Evolutionary conservation across 2,329 filamentous ascomycete genomes (phyloP).

Genomic region (Aspergillus sp.): DNA sequence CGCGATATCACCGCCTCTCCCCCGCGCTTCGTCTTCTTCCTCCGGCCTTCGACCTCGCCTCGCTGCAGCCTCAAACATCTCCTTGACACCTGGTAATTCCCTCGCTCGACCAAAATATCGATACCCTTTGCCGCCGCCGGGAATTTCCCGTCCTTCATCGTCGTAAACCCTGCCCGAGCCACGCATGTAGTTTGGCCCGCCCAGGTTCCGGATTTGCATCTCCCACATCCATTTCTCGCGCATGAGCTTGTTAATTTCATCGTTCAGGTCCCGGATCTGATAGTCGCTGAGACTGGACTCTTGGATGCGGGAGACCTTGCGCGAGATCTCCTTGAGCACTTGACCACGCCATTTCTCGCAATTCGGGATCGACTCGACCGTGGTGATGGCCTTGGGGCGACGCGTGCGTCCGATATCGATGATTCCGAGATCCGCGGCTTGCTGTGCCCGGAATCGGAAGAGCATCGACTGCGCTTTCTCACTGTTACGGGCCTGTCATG

Average conservation of each 20-base stretch:
- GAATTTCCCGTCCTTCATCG: slow-evolving; percentile 67
- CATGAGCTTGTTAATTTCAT: slow-evolving; percentile 99
- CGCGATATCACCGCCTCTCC: slow-evolving; percentile 37
- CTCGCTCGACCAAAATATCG: slow-evolving; percentile 86
- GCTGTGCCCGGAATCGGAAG: slow-evolving; percentile 96
- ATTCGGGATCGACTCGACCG: slow-evolving; percentile 73
- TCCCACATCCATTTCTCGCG: slow-evolving; percentile 99
- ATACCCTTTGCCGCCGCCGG: slow-evolving; percentile 77
- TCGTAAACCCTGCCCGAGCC: slow-evolving; percentile 66
- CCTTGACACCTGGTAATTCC: slow-evolving; percentile 91
- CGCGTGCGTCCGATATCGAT: slow-evolving; percentile 87
- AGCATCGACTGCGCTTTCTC: slow-evolving; percentile 99
- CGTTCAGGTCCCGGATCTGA: slow-evolving; percentile 95
- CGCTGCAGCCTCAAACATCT: slow-evolving; percentile 80
- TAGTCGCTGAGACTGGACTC: slow-evolving; percentile 88
- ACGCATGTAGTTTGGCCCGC: slow-evolving; percentile 96
- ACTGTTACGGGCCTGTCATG: slow-evolving; percentile 77
- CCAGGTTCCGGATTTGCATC: slow-evolving; percentile 87
- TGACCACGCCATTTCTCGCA: slow-evolving; percentile 99
- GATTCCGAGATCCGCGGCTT: slow-evolving; percentile 93
- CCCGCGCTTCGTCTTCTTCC: slow-evolving; percentile 61
- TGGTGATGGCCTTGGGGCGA: slow-evolving; percentile 85
- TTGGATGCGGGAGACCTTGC: slow-evolving; percentile 95
- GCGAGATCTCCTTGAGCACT: slow-evolving; percentile 92
- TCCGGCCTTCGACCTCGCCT: slow-evolving; percentile 58